Conservation (phyloP, 192 early-diverging fungal species). For the Coemansia umbellata region DNA sequence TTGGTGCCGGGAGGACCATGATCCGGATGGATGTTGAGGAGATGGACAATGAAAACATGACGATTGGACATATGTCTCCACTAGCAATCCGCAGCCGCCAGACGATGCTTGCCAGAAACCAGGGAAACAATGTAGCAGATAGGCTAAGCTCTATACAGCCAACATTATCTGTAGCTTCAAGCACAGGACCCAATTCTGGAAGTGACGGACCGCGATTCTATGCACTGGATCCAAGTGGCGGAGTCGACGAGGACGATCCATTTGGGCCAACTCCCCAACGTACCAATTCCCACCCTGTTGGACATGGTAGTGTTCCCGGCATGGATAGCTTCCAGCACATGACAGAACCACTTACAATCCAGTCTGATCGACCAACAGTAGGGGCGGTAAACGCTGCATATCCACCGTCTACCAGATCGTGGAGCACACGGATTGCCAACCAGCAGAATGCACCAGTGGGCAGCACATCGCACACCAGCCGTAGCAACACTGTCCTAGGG, state of each 20-base stretch:
- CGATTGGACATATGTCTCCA: slow-evolving; percentile 47
- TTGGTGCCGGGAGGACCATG: slow-evolving; percentile 18
- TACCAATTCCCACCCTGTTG: not conserved
- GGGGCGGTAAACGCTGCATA: not conserved
- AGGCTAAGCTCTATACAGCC: no score
- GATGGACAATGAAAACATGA: slow-evolving; percentile 44
- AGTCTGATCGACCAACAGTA: slow-evolving; percentile 7
- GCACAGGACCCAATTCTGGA: slow-evolving; percentile 1
- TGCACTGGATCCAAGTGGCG: slow-evolving; percentile 12
- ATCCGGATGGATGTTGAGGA: slow-evolving; percentile 23
- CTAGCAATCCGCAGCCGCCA: slow-evolving; percentile 29
- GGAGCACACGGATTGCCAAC: slow-evolving; percentile 2
- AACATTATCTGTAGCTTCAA: not conserved
- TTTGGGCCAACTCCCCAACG: slow-evolving; percentile 35
- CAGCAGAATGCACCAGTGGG: not conserved
- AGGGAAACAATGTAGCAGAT: not conserved
- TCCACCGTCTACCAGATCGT: slow-evolving; percentile 9
- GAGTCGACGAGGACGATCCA: slow-evolving; percentile 30
- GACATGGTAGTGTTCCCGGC: not conserved
- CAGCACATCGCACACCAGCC: not conserved
- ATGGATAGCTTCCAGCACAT: not conserved
- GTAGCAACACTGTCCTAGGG: slow-evolving; percentile 14
- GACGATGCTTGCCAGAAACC: not conserved
- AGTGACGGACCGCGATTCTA: slow-evolving; percentile 10
- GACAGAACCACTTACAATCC: slow-evolving; percentile 1